Base-by-base conservation (phyloP, 176 grass and related monocot genomes). In the Pontederia crassipes region DNA sequence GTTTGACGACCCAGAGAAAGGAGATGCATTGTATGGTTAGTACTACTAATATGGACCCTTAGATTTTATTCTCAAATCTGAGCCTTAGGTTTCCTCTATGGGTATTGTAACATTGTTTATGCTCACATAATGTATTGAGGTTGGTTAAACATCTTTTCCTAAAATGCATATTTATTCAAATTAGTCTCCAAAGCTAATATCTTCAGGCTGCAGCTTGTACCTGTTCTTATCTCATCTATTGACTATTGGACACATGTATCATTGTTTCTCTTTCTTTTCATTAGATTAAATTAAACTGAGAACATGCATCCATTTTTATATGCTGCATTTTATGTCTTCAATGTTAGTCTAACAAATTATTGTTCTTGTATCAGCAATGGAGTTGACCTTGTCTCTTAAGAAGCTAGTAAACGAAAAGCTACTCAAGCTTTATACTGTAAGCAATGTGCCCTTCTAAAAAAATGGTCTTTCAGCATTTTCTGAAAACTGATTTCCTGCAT, bases 1-100 rank as follows among this genome's bases (percentile, higher is more conserved):
- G 28, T 97, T 97, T 51, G 83, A 97, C 78, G 84, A 97, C 74
- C 67, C 78, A 9, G 84, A 91, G 71, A 97, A 97, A 84, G 92
- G 92, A 3, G 92, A 97, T 35, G 92, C 92, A 16, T 51, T 91
- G 70, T 81, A 97, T 8, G 87, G 92, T 97, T 29, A 78, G 79
- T 64, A 20, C n/a, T 63, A 35, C 9, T 18, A 40, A 17, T 26
- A 4, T 64, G 15, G 15, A 17, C 11, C 7, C 13, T 2, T 14
- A 12, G 10, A 26, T 49, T 12, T 26, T 49, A 8, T 65, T 16
- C 4, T 40, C 3, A 40, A 40, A 40, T 3, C 32, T 40, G 32
- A 40, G 32, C 4, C 32, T 7, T 4, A 40, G 6, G 32, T 40
- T 24, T 24, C 20, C 20, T 24, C 20, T 40, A 40, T 40, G 32